Evolutionary conservation across 495 filamentous ascomycete genomes (phyloP).

Genomic region (Penicillium maclennaniae): DNA sequence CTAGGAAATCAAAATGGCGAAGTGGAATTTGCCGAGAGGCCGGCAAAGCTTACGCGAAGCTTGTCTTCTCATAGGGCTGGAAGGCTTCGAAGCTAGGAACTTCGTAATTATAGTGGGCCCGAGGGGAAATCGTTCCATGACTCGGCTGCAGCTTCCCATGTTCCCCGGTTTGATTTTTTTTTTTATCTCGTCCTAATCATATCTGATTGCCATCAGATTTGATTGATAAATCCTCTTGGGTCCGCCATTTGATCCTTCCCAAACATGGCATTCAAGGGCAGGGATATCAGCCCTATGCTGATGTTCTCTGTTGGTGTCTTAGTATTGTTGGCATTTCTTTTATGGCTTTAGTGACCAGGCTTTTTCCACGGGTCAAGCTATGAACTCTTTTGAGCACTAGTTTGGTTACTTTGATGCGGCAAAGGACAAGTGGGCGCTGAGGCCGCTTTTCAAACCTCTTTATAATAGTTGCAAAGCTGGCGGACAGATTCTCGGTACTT

Average conservation of each 20-base stretch:
- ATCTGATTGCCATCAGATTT: too few species aligned
- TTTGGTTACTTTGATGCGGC: slow-evolving; percentile 28
- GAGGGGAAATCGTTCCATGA: neutral
- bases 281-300: neutral
- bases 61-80: neutral
- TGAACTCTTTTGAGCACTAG: slow-evolving; percentile 26
- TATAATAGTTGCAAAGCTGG: slow-evolving; percentile 37
- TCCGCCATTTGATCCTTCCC: neutral
- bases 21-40: neutral
- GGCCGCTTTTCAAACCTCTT: slow-evolving; percentile 25
- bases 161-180: neutral
- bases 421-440: slow-evolving; percentile 16
- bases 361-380: slow-evolving; percentile 31
- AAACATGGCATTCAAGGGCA: neutral
- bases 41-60: neutral
- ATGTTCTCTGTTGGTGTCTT: slow-evolving; percentile 4
- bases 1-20: neutral
- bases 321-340: slow-evolving; percentile 27
- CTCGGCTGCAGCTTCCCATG: neutral
- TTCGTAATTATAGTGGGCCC: neutral
- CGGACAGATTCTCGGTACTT: slow-evolving; percentile 15
- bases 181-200: neutral
- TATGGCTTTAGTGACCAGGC: slow-evolving; percentile 37
- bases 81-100: neutral
- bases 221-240: too few species aligned